Conservation (phyloP, 2,329 filamentous ascomycete species). For the Pezicula carpinea region DNA sequence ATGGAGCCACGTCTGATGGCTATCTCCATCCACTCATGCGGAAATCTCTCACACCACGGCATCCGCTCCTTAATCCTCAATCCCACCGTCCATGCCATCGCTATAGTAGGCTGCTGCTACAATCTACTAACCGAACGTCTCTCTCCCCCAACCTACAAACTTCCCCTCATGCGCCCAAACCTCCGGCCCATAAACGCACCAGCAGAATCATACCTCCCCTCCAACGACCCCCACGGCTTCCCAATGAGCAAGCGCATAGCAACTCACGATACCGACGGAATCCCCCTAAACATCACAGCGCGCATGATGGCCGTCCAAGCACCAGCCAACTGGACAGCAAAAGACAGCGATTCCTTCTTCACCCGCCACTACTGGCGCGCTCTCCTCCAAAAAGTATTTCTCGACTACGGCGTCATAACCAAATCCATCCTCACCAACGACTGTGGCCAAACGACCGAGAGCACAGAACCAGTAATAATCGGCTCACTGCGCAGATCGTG, state of each 20-base stretch:
- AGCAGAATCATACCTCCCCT: slow-evolving; percentile 47
- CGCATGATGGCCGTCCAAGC: slow-evolving; percentile 98
- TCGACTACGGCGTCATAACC: slow-evolving; percentile 74
- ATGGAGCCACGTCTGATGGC: slow-evolving; percentile 64
- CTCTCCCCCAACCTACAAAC: slow-evolving; percentile 81
- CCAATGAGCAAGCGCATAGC: slow-evolving; percentile 76
- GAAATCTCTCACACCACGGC: slow-evolving; percentile 93
- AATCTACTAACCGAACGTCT: slow-evolving; percentile 90
- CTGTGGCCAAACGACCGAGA: slow-evolving; percentile 30
- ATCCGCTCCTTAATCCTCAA: slow-evolving; percentile 83
- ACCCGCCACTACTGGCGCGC: slow-evolving; percentile 90
- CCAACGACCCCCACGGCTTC: slow-evolving; percentile 81
- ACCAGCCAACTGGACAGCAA: slow-evolving; percentile 80
- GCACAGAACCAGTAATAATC: slow-evolving; percentile 78
- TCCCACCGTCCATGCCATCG: slow-evolving; percentile 79
- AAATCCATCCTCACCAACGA: slow-evolving; percentile 32
- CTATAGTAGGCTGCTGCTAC: slow-evolving; percentile 97
- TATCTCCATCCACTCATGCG: slow-evolving; percentile 93
- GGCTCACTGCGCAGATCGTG: slow-evolving; percentile 77
- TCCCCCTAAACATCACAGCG: slow-evolving; percentile 90
- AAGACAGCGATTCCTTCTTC: slow-evolving; percentile 84
- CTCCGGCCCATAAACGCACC: slow-evolving; percentile 61
- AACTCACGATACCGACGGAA: slow-evolving; percentile 53
- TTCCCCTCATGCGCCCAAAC: slow-evolving; percentile 68
- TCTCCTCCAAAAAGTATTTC: slow-evolving; percentile 84